Base-by-base conservation (phyloP, 148 eudicot species). In the Camellia japonica region DNA sequence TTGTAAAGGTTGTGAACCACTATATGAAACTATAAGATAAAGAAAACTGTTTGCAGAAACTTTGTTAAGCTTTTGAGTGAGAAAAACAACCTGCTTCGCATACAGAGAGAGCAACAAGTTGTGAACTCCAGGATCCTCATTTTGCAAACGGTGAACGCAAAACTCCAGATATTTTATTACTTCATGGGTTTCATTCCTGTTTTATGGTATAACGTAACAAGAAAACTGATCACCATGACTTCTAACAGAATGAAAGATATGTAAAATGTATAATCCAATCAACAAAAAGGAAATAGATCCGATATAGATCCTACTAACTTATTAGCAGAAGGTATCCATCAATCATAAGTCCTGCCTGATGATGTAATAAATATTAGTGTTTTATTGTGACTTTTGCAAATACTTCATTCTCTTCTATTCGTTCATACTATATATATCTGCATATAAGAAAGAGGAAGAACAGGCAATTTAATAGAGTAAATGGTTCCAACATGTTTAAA, bases 131-230 rank as follows among this genome's bases (percentile, higher is more conserved):
- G 98, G 95, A 91, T 96, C 99, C 81, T 93, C 99, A 87, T 93
- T 96, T 85, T 87, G 91, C 87, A 93, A 77, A 80, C 83, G 91
- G 87, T 90, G 99, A 83, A 93, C 93, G 81, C 97, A 96, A 79
- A 87, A 92, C 85, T 96, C 99, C 87, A 96, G 82, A 81, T 93
- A 96, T 84, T 93, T 93, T 68, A 96, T 92, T 56, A 96, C 98
- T 91, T 96, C 98, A 83, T 96, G 99, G 20, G 98, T 96, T 90
- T 96, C 98, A 88, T 96, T 96, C 93, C 99, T 96, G 94, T 82
- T 88, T 73, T 77, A 20, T 20, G 23, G 23, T 23, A 23, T 23
- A 80, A 63, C 9, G 23, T n/a, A 41, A 69, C 20, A 23, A 49
- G 46, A 51, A 42, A 66, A 6, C 3, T 8, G 65, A 61, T 74